Percentiles rank a stretch among this genome's conserved stretches.
These are phyloP conservation scores for Aureoboletus auriporus DNA, from an alignment of 768 basidiomycete species.

Conservation along the genomic window DNA sequence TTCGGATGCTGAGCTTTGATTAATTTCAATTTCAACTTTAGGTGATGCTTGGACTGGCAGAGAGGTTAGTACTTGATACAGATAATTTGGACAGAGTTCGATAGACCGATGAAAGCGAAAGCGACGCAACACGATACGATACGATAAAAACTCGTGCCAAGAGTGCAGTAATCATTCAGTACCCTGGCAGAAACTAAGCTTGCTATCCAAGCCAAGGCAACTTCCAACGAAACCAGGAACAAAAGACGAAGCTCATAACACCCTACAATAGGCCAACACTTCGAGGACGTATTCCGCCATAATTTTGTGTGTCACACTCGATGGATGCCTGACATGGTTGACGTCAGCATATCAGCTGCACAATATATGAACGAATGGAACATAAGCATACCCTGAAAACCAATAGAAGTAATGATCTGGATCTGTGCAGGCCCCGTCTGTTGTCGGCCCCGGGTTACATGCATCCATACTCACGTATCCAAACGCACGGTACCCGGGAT, in stretches of 20 bases:
- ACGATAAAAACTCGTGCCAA: too few relatives aligned
- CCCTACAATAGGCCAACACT: slow-evolving; percentile 34
- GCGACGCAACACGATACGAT: too few relatives aligned
- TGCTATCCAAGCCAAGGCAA: too few relatives aligned
- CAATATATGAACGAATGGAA: neutral
- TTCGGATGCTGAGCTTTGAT: too few relatives aligned
- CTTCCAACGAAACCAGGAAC: too few relatives aligned
- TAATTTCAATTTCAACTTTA: too few relatives aligned
- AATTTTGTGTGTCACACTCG: slow-evolving; percentile 44
- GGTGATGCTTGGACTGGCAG: too few relatives aligned
- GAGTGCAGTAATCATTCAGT: too few relatives aligned
- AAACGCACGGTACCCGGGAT: slow-evolving; percentile 45
- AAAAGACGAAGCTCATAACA: neutral
- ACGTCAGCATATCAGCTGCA: neutral
- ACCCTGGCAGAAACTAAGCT: too few relatives aligned
- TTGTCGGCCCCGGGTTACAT: slow-evolving; percentile 34
- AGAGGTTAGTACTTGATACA: too few relatives aligned
- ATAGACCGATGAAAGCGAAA: too few relatives aligned
- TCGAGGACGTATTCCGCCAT: slow-evolving; percentile 51
- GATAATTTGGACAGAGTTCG: too few relatives aligned
- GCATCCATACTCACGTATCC: slow-evolving; percentile 42
- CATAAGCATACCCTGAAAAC: slow-evolving; percentile 40
- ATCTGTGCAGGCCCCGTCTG: slow-evolving; percentile 33
- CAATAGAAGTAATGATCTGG: slow-evolving; percentile 52
- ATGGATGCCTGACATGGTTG: slow-evolving; percentile 39